Base-by-base conservation (phyloP, 148 eudicot species). In the Spergularia bocconei region DNA sequence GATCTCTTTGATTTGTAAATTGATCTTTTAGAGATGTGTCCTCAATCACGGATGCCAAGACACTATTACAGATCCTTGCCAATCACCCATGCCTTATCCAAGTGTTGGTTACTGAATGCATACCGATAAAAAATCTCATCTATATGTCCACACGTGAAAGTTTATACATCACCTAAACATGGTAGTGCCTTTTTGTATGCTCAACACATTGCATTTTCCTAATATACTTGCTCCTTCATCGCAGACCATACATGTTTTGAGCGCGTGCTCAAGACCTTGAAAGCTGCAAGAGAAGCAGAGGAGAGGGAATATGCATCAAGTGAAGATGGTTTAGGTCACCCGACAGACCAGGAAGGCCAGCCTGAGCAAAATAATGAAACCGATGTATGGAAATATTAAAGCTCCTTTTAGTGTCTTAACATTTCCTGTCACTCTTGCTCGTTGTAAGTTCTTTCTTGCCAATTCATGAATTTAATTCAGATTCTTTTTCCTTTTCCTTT, bases 201-300 rank as follows among this genome's bases (percentile, higher is more conserved):
- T 44, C 8, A 44, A 9, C 48, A 44, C 10, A 44, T 44, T 44
- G 48, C 48, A 44, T 16, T 17, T 15, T 51, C 53, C 15, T 66
- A 13, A 41, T 48, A 44, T 44, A 16, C 38, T 67, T 17, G 19
- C 20, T 69, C 21, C 11, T 2, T 4, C 47, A 69, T 69, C 17
- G 39, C 72, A 69, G 72, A 69, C 53, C 53, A 69, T 53, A 52
- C 72, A 69, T 69, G 72, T 29, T 69, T 69, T 69, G 72, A 69
- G 72, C 72, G 53, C 13, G 72, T 69, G 23, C 52, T 69, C 60
- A 69, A 69, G 53, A 69, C 72, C 60, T 69, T 69, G 60, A 61
- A 69, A 69, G 72, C 72, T 29, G 60, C 6, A 25, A 69, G 72
- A 53, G 72, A 69, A 29, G 71, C 41, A 44, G 48, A 44, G 19